Conservation (phyloP, 2,329 filamentous ascomycete genomes). For the Cryphonectria nitschkei region DNA sequence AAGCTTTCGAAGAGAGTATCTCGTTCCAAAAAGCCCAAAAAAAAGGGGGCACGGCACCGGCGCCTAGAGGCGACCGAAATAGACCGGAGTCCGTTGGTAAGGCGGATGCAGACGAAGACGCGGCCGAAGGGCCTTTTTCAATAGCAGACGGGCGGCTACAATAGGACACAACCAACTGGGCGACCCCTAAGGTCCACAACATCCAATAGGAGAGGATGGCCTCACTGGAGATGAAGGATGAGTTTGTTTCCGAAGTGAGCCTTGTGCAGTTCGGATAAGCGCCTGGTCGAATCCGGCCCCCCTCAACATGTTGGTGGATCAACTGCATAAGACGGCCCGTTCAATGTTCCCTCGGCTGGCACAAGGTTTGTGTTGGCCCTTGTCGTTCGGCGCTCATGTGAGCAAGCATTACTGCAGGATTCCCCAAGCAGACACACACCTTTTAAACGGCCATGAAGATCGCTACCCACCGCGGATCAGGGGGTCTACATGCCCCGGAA, state of each 20-base stretch:
- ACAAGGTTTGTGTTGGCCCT: not conserved
- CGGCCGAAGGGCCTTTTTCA: not conserved
- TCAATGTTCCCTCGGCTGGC: not conserved
- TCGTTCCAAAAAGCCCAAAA: not conserved
- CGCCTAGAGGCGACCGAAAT: not conserved
- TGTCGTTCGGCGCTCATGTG: slow-evolving; percentile 1
- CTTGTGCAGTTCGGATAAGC: not conserved
- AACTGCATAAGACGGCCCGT: slow-evolving; percentile 1
- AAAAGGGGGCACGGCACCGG: not conserved
- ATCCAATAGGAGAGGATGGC: not conserved
- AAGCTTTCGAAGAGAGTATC: not conserved
- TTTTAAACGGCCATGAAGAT: not conserved
- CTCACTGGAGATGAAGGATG: not conserved
- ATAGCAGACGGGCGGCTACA: not conserved
- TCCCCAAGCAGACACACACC: not conserved
- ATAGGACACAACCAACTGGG: not conserved
- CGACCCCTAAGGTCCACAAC: not conserved
- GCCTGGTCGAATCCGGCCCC: not conserved
- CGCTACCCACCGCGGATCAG: not conserved
- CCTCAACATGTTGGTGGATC: not conserved
- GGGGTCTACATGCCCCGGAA: not conserved
- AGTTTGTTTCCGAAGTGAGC: not conserved
- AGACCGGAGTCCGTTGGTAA: not conserved
- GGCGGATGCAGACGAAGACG: not conserved
- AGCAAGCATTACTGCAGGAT: slow-evolving; percentile 7